These are phyloP conservation scores for Nannizzia gypsea DNA, from an alignment of 2,329 filamentous ascomycete genomes.

Conservation along the genomic window DNA sequence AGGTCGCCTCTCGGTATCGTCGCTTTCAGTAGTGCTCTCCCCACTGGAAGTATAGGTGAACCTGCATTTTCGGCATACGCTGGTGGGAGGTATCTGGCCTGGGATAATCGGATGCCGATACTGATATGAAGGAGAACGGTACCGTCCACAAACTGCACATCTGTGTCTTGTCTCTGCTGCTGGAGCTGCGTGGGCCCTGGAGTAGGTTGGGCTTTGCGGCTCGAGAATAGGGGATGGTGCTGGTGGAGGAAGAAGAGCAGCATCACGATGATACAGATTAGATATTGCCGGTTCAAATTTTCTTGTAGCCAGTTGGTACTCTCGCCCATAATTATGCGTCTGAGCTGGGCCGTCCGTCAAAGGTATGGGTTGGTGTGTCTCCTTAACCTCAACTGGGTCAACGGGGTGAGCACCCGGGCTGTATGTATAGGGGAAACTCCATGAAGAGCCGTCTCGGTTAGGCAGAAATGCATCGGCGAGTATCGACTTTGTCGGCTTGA, in stretches of 20 bases:
- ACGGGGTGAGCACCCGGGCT: neutral
- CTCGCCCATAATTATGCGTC: neutral
- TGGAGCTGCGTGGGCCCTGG: neutral
- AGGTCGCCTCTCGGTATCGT: neutral
- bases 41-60: slow-evolving; percentile 8
- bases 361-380: neutral
- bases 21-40: slow-evolving; percentile 5
- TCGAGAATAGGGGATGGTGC: neutral
- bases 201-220: neutral
- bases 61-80: slow-evolving; percentile 11
- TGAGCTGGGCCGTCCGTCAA: neutral
- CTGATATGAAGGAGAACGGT: slow-evolving; percentile 11
- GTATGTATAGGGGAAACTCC: neutral
- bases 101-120: slow-evolving; percentile 6
- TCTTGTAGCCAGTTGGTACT: neutral
- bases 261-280: neutral
- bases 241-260: neutral
- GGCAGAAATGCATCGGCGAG: slow-evolving; percentile 7
- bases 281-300: neutral
- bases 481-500: slow-evolving; percentile 4
- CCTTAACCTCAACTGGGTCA: neutral
- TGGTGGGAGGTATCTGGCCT: neutral
- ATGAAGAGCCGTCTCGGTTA: neutral
- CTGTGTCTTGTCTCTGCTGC: slow-evolving; percentile 9
- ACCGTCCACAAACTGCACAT: slow-evolving; percentile 12